phyloP scores from a whole-genome alignment of 129 eudicot genomes.

The Artemisia tridentata region DNA sequence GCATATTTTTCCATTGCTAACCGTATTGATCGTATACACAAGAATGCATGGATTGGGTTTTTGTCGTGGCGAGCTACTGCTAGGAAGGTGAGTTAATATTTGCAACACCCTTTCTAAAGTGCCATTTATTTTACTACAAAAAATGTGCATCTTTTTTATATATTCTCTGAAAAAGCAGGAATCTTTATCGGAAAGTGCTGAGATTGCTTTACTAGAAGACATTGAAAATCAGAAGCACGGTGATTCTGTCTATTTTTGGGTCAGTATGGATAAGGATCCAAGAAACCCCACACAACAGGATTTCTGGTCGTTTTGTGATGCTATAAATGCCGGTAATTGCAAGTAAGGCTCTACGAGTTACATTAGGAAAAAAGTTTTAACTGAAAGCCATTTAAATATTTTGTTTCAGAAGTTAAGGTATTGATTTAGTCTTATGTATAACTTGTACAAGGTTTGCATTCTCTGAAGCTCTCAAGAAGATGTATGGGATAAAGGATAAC shows the following conservation, averaged over 20 bases:
- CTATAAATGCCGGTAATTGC: constrained; percentile 98
- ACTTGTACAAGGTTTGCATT: constrained; percentile 58
- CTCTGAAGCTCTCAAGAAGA: constrained; percentile 71
- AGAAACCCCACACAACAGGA: constrained; percentile 64
- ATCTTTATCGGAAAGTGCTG: constrained; percentile 69
- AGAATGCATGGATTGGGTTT: constrained; percentile 96
- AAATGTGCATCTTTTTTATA: neutral
- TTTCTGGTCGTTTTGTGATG: constrained; percentile 97
- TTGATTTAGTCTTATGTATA: constrained; percentile 18
- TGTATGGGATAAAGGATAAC: constrained; percentile 65
- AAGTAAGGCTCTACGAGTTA: constrained; percentile 52
- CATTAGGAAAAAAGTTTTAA: neutral
- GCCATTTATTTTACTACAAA: constrained; percentile 1
- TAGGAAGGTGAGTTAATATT: constrained; percentile 47
- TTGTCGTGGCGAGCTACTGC: constrained; percentile 94
- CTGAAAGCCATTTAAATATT: neutral
- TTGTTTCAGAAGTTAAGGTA: neutral
- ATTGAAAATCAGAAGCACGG: constrained; percentile 77
- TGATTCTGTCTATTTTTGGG: constrained; percentile 90
- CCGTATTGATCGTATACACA: constrained; percentile 79
- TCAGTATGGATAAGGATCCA: constrained; percentile 76
- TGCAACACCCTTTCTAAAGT: neutral
- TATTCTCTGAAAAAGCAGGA: constrained; percentile 44
- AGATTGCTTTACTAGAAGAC: constrained; percentile 58
- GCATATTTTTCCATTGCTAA: constrained; percentile 89